Evolutionary conservation across 2,329 filamentous ascomycete species (phyloP), one percentile per base, ranked within the genome.

Genomic region (Cadophora malorum): DNA sequence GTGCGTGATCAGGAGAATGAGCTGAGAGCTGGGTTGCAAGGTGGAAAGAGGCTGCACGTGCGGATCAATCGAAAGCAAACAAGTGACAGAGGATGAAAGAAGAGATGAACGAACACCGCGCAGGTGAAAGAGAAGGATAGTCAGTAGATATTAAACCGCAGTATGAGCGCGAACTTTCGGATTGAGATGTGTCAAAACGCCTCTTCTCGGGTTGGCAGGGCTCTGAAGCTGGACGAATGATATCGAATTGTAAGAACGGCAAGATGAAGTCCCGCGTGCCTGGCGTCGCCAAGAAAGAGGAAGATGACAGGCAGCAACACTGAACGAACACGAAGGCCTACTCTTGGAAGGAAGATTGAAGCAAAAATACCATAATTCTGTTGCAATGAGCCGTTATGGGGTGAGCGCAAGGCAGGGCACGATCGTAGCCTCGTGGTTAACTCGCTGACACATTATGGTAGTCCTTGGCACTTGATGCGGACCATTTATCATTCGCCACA

Each of bases 161-260:
- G 16, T 35, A 23, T 12, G 33, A 38, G 38, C 31, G 35, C 35
- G 21, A 59, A 23, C 33, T 19, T 50, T 62, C 41, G 41, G 41
- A 21, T 62, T 31, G 41, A 62, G 28, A 33, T 62, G 59, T 31
- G 59, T 47, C 59, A 49, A 31, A 62, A 31, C 16, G 59, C 59
- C 38, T 61, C 58, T 31, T 45, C n/a, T 16, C n/a, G n/a, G 23
- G 21, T 28, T 31, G 38, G 38, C 58, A 60, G 25, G 35, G 8
- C 56, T 59, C 12, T 45, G 50, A 47, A 19, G 38, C 3, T 47
- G 19, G 38, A 28, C 35, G 21, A 41, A 50, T 31, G 59, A 19
- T 14, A 49, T 21, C n/a, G 45, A n/a, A 21, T 8, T 21, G 59
- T 62, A 62, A 62, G 59, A 62, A 49, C 59, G 59, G 58, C 23